Percentiles rank a stretch among this genome's conserved stretches.
Evolutionary conservation across 768 basidiomycete genomes (phyloP).

Genomic region (Russula abietina): DNA sequence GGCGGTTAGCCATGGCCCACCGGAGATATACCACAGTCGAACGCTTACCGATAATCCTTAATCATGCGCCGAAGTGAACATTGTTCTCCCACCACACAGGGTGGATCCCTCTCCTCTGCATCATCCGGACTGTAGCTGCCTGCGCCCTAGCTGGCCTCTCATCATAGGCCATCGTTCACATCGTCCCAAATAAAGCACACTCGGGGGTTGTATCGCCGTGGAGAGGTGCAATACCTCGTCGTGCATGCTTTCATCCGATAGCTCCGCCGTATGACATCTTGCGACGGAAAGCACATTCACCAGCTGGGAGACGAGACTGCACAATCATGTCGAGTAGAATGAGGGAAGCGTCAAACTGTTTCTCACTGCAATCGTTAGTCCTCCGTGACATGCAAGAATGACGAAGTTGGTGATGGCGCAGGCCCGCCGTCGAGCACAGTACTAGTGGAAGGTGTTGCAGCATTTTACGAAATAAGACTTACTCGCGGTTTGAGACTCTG

Average conservation of each 20-base stretch:
- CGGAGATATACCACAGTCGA: too few species aligned
- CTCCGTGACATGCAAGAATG: not conserved
- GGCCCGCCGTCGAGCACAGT: not conserved
- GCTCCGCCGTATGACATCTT: constrained; percentile 13
- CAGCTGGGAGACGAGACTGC: constrained; percentile 5
- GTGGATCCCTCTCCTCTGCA: not conserved
- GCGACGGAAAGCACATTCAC: constrained; percentile 16
- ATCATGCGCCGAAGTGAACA: constrained; percentile 10
- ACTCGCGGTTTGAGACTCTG: not conserved
- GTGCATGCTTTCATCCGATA: not conserved
- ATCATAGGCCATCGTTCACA: not conserved
- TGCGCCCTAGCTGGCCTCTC: not conserved
- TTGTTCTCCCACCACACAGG: constrained; percentile 10
- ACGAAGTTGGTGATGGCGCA: not conserved
- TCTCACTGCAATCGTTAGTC: not conserved
- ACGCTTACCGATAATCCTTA: not conserved
- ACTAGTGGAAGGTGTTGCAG: not conserved
- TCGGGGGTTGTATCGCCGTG: constrained; percentile 1
- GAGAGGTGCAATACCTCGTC: constrained; percentile 21
- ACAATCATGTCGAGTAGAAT: constrained; percentile 4
- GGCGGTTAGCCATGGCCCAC: too few species aligned
- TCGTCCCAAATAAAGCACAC: not conserved
- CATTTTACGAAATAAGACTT: not conserved
- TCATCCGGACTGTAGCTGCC: not conserved
- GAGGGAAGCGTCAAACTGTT: constrained; percentile 2